Evolutionary conservation across 2,329 filamentous ascomycete species (phyloP), one percentile per base, ranked within the genome.

Genomic region (Pseudogymnoascus sp.): DNA sequence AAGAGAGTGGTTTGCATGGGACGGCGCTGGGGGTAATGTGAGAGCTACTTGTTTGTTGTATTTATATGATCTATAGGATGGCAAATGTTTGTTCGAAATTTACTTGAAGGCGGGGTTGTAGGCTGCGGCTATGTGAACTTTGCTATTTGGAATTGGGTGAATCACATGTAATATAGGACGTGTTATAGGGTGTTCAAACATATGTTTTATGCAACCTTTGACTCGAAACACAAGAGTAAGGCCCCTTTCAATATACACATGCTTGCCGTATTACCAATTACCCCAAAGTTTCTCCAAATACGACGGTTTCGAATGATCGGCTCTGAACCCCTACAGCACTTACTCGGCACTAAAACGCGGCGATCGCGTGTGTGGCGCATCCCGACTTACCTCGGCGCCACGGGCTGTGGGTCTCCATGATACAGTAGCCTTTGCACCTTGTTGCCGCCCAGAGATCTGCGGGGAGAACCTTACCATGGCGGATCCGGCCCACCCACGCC

Each of bases 41-140:
- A 51, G 12, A 51, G 45, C 45, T 51, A 51, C 23, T 29, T 51
- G 12, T n/a, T 51, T 51, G 14, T 29, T 51, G 45, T 51, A 51
- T 29, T 47, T 51, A 16, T 51, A 51, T 51, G 45, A 51, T 51
- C 45, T 29, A 51, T 51, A 51, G 45, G 45, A n/a, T 51, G 45
- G 6, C 45, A 26, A 51, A 51, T 51, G 23, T 51, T 51, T 51
- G 21, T 51, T 51, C 23, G 23, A 14, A 7, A 8, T 29, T 51
- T 16, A 51, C 12, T 29, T 29, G 11, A 14, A n/a, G 45, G 12
- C 29, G 23, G 45, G 45, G 8, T 16, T 29, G 6, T n/a, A 29
- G 3, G 23, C 4, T 51, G 21, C 45, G 45, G 45, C 45, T 51
- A 51, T 51, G 45, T 51, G 45, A 51, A 29, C n/a, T 29, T 51